phyloP scores from a whole-genome alignment of 768 basidiomycete species.

The Hypsizygus marmoreus region DNA sequence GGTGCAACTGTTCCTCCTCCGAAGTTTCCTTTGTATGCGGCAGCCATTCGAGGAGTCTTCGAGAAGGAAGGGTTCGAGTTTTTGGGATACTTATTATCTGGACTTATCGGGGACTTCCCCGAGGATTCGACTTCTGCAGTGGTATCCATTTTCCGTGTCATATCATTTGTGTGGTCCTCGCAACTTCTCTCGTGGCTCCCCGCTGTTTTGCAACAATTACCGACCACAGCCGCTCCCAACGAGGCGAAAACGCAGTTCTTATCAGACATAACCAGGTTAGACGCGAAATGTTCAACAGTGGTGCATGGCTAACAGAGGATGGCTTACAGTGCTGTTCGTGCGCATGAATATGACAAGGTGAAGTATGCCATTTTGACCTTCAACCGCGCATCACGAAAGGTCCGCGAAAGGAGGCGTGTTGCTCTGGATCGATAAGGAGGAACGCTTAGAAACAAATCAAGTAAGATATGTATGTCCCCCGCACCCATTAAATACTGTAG shows the following conservation, averaged over 20 bases:
- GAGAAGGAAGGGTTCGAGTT: constrained; percentile 75
- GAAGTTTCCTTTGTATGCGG: constrained; percentile 63
- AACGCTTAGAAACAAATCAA: constrained; percentile 13
- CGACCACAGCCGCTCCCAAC: constrained; percentile 57
- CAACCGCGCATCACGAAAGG: constrained; percentile 74
- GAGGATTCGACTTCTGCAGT: constrained; percentile 78
- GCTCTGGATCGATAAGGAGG: constrained; percentile 35
- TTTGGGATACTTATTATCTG: constrained; percentile 66
- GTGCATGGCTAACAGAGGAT: not conserved
- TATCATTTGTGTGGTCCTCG: constrained; percentile 66
- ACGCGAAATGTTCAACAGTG: constrained; percentile 28
- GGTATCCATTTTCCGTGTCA: constrained; percentile 73
- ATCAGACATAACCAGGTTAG: constrained; percentile 73
- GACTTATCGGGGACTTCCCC: constrained; percentile 85
- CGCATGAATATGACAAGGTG: constrained; percentile 73
- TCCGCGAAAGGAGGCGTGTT: constrained; percentile 61
- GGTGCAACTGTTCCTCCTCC: constrained; percentile 45
- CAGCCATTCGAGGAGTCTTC: constrained; percentile 60
- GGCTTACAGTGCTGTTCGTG: constrained; percentile 58
- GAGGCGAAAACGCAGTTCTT: constrained; percentile 75
- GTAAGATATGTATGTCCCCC: too few species aligned
- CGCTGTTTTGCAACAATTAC: constrained; percentile 68
- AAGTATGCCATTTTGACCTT: constrained; percentile 75
- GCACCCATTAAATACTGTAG: too few species aligned
- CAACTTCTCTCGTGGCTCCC: constrained; percentile 77